These are phyloP conservation scores for Phytophthora gonapodyides DNA, from an alignment of 352 stramenopile species.

Conservation along the genomic window DNA sequence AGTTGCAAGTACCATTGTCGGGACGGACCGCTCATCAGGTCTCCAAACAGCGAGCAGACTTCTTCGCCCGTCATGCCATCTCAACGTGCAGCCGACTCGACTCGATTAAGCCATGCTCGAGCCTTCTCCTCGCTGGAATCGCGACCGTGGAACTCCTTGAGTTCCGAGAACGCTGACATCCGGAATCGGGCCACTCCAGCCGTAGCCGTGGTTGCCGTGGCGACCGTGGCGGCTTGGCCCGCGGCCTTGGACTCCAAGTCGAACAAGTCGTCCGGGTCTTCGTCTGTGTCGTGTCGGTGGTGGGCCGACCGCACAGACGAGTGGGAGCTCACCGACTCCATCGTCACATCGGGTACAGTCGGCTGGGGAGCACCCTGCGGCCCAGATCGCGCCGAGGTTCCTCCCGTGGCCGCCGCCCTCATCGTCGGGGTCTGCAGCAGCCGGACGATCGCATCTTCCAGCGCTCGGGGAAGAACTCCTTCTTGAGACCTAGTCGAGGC, in stretches of 20 bases:
- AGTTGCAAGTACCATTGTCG: constrained; percentile 26
- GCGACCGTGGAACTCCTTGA: constrained; percentile 14
- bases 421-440: constrained; percentile 9
- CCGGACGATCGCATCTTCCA: constrained; percentile 1
- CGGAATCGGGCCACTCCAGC: background rate
- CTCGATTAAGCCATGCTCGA: constrained; percentile 8
- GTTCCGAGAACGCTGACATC: constrained; percentile 11
- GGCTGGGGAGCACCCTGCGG: background rate
- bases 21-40: constrained; percentile 4
- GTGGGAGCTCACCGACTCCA: constrained; percentile 12
- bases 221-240: background rate
- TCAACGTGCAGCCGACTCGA: constrained; percentile 8
- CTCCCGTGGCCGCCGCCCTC: background rate
- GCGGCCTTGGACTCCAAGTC: background rate
- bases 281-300: background rate
- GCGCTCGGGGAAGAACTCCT: background rate
- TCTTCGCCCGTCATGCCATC: constrained; percentile 7
- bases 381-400: background rate
- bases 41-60: constrained; percentile 17
- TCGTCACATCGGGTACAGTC: background rate
- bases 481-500: background rate
- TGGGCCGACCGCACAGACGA: background rate
- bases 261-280: constrained; percentile 12
- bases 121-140: constrained; percentile 25
- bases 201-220: background rate